Conservation (phyloP, 2,329 filamentous ascomycete genomes). For the Neonectria faginata region DNA sequence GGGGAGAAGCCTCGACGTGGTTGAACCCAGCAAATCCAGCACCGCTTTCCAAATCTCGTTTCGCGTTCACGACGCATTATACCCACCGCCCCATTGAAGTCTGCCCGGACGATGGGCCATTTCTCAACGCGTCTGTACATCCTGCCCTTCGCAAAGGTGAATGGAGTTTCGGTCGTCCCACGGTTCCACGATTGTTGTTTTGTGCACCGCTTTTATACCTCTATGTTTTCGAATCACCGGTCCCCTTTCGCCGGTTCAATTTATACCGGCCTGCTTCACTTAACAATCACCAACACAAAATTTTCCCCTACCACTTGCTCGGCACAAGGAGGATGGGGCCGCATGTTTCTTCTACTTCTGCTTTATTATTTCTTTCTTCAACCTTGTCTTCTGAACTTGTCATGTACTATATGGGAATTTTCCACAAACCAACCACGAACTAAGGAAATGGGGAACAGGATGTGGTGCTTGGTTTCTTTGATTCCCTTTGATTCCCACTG, state of each 20-base stretch:
- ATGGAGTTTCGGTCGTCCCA: constrained; percentile 45
- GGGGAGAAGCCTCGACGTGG: constrained; percentile 45
- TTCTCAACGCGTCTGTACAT: constrained; percentile 39
- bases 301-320: constrained; percentile 23
- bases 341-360: constrained; percentile 36
- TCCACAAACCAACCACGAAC: constrained; percentile 15
- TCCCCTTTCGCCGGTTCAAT: constrained; percentile 28
- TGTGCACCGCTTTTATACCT: constrained; percentile 35
- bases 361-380: constrained; percentile 33
- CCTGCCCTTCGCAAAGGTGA: constrained; percentile 42
- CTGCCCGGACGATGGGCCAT: constrained; percentile 35
- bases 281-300: constrained; percentile 13
- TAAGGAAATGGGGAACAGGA: constrained; percentile 21
- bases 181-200: constrained; percentile 33
- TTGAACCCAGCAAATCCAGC: constrained; percentile 37
- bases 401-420: constrained; percentile 40
- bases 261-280: constrained; percentile 28
- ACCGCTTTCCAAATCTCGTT: constrained; percentile 41
- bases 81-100: constrained; percentile 46
- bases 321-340: constrained; percentile 19
- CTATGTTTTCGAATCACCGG: constrained; percentile 26
- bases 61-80: constrained; percentile 51
- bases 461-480: constrained; percentile 31
- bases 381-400: constrained; percentile 34
- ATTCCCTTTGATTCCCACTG: constrained; percentile 25